Evolutionary conservation across 2,329 filamentous ascomycete species (phyloP).

Genomic region (Colletotrichum cuscutae): DNA sequence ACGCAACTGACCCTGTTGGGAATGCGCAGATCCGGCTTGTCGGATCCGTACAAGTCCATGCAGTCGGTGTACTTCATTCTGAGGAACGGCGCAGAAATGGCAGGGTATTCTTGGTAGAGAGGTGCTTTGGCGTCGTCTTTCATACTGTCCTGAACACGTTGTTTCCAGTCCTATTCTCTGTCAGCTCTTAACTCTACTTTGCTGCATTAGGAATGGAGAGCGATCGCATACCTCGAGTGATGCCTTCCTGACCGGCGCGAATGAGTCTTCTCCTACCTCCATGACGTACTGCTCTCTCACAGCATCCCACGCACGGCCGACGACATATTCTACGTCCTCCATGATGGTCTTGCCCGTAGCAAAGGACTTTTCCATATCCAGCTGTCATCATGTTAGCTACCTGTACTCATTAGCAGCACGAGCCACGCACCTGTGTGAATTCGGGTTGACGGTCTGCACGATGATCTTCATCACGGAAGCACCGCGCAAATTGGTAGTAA

Average conservation of each 20-base stretch:
- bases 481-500: slow-evolving; percentile 94
- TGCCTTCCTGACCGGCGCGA: slow-evolving; percentile 40
- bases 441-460: slow-evolving; percentile 94
- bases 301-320: slow-evolving; percentile 64
- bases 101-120: slow-evolving; percentile 37
- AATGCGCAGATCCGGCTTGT: slow-evolving; percentile 91
- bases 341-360: slow-evolving; percentile 78
- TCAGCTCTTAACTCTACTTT: background rate
- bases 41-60: slow-evolving; percentile 84
- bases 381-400: slow-evolving; percentile 54
- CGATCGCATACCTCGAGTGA: slow-evolving; percentile 15
- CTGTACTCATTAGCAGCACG: background rate
- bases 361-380: slow-evolving; percentile 96
- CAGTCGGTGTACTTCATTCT: slow-evolving; percentile 78
- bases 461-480: slow-evolving; percentile 94
- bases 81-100: slow-evolving; percentile 56
- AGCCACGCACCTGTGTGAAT: slow-evolving; percentile 79
- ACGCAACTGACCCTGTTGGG: slow-evolving; percentile 65
- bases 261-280: slow-evolving; percentile 42
- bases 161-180: slow-evolving; percentile 16
- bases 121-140: slow-evolving; percentile 17
- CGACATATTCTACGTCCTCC: slow-evolving; percentile 59
- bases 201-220: too few species aligned
- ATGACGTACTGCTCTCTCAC: slow-evolving; percentile 54
- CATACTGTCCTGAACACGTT: slow-evolving; percentile 25